Evolutionary conservation across 352 stramenopile species (phyloP).

Genomic region (Pelagophyceae sp.): DNA sequence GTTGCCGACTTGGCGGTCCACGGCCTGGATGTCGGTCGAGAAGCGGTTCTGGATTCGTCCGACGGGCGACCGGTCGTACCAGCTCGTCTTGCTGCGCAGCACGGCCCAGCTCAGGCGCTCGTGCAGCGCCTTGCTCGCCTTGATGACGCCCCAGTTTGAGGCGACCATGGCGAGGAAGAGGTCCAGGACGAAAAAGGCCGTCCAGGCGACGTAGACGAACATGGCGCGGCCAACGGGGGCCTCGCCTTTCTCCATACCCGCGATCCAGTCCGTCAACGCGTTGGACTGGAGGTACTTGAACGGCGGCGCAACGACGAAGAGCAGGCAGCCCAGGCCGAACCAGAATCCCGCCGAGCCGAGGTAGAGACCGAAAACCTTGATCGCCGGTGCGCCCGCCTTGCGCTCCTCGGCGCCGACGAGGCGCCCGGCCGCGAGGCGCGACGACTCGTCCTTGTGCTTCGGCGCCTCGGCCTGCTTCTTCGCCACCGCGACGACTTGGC

Average conservation of each 20-base stretch:
- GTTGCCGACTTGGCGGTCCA: conserved; percentile 59
- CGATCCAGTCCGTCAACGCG: background rate
- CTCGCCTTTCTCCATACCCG: background rate
- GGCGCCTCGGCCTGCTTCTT: background rate
- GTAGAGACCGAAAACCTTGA: background rate
- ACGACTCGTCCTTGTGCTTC: background rate
- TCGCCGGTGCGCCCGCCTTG: background rate
- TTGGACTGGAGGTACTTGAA: conserved; percentile 12
- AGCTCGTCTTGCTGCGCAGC: conserved; percentile 36
- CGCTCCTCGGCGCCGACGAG: conserved; percentile 12
- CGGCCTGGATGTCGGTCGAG: conserved; percentile 65
- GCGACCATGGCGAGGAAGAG: conserved; percentile 7
- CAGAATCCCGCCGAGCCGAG: background rate
- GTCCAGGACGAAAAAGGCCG: conserved; percentile 10
- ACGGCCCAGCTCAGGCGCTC: conserved; percentile 43
- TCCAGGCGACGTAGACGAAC: conserved; percentile 3
- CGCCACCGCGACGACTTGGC: background rate
- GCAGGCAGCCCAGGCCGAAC: background rate
- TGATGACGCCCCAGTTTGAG: conserved; percentile 36
- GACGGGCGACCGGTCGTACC: conserved; percentile 48
- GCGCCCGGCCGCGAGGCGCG: background rate
- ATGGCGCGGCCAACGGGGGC: background rate
- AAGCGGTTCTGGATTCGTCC: conserved; percentile 70
- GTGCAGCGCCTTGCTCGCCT: conserved; percentile 49
- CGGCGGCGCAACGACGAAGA: background rate